Evolutionary conservation across 345 rosid genomes (phyloP).

Genomic region (Lepidium africanum): DNA sequence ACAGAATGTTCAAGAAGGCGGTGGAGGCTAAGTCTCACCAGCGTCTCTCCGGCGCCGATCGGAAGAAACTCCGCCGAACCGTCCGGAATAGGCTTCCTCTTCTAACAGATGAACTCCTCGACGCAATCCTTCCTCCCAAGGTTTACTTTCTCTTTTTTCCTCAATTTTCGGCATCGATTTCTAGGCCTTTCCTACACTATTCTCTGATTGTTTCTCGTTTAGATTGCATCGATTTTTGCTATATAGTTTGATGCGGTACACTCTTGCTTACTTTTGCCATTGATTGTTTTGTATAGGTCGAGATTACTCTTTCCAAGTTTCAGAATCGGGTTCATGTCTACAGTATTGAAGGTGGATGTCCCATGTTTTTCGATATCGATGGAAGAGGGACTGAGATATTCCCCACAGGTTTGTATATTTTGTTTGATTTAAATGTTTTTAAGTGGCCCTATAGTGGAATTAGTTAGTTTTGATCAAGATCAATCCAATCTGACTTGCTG

Average conservation of each 20-base stretch:
- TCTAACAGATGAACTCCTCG: slow-evolving; percentile 66
- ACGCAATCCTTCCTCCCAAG: slow-evolving; percentile 75
- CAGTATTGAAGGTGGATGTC: slow-evolving; percentile 72
- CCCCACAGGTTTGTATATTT: slow-evolving; percentile 60
- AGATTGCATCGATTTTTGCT: not conserved
- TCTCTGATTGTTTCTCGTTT: slow-evolving; percentile 10
- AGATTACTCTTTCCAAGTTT: slow-evolving; percentile 72
- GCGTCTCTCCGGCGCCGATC: slow-evolving; percentile 94
- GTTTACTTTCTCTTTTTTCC: slow-evolving; percentile 18
- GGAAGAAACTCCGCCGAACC: slow-evolving; percentile 73
- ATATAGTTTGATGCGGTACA: not conserved
- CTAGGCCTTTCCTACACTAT: not conserved
- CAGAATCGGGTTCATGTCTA: slow-evolving; percentile 76
- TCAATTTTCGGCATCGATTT: not conserved
- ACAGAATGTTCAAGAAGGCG: slow-evolving; percentile 83
- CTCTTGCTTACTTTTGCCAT: not conserved
- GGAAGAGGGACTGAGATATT: slow-evolving; percentile 81
- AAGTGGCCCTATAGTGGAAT: not conserved
- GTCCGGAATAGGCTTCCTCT: slow-evolving; percentile 57
- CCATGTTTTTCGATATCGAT: slow-evolving; percentile 81
- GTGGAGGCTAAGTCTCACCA: slow-evolving; percentile 85
- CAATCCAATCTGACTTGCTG: not conserved
- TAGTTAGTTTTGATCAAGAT: not conserved
- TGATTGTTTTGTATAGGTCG: slow-evolving; percentile 43
- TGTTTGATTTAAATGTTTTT: not conserved